Evolutionary conservation across 1,284 basidiomycete genomes (phyloP), one percentile per base, ranked within the genome.

Genomic region (Malassezia nana): DNA sequence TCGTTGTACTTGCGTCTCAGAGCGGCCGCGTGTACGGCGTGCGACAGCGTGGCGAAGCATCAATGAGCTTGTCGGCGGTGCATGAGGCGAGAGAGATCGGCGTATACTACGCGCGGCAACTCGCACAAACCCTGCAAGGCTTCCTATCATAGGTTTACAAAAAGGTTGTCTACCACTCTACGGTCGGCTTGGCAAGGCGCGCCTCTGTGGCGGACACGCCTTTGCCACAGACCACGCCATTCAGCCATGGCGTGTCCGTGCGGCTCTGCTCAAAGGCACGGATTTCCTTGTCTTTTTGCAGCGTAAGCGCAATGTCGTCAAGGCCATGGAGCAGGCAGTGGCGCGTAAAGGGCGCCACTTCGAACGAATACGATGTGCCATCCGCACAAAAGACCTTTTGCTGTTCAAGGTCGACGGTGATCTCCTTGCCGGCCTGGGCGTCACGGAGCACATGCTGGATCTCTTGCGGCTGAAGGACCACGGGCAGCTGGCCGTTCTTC

Each of bases 401-500:
- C 29, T 64, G 56, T 57, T 66, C 60, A 4, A 72, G 59, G 40
- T 70, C 68, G 10, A 72, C 66, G 5, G 59, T 63, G 35, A 72
- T 54, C 58, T 63, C 56, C 50, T 64, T 59, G 44, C 66, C 68
- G 2, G 57, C 62, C 52, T 69, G 59, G 12, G 68, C 69, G 22
- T 67, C 69, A n/a, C 55, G 25, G 15, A 56, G 62, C 12, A 71
- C 58, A 3, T 61, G 49, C 31, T 54, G 54, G 29, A 73, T 61
- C 58, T 67, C 55, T n/a, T 60, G 59, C 10, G 56, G 46, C 25
- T 52, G 47, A 13, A 73, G 60, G 9, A 52, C 38, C 6, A 69
- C 67, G 15, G 66, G 63, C 20, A 72, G 53, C 51, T 63, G 62
- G 7, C 69, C 69, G 46, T 73, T 73, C 59, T 73, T 73, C 50